phyloP scores from a whole-genome alignment of 2,329 filamentous ascomycete genomes.

The Calonectria fujianensis region DNA sequence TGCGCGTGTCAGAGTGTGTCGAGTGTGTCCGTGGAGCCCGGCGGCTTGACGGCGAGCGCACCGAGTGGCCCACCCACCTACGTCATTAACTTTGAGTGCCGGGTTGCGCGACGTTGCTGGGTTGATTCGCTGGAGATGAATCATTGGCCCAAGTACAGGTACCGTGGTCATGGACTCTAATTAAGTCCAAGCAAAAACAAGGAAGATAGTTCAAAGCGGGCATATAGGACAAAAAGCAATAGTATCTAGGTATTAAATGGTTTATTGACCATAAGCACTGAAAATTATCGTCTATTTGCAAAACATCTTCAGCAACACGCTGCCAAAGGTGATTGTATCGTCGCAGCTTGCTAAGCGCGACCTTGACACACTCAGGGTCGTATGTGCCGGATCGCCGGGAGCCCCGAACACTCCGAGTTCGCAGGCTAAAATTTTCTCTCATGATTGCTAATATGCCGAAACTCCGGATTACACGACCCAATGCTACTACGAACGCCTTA shows the following conservation, averaged over 20 bases:
- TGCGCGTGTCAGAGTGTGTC: background rate
- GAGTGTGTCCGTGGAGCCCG: constrained; percentile 4
- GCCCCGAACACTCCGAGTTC: constrained; percentile 26
- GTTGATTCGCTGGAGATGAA: constrained; percentile 8
- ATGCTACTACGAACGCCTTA: background rate
- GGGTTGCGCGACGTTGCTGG: constrained; percentile 21
- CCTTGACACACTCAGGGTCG: constrained; percentile 10
- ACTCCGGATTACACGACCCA: background rate
- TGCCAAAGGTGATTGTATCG: background rate
- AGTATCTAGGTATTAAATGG: background rate
- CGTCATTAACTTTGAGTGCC: constrained; percentile 15
- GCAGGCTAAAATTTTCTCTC: constrained; percentile 8
- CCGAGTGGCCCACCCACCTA: constrained; percentile 24
- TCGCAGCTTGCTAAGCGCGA: constrained; percentile 19
- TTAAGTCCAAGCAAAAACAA: background rate
- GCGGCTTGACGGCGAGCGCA: constrained; percentile 15
- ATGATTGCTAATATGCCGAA: constrained; percentile 23
- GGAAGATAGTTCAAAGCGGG: background rate
- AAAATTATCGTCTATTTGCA: background rate
- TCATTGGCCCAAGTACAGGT: background rate
- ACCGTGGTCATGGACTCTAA: background rate
- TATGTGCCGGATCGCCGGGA: constrained; percentile 28
- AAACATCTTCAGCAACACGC: background rate
- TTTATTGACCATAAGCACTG: background rate
- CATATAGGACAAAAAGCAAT: background rate